phyloP scores from a whole-genome alignment of 2,329 filamentous ascomycete species.

The Diplodia seriata region DNA sequence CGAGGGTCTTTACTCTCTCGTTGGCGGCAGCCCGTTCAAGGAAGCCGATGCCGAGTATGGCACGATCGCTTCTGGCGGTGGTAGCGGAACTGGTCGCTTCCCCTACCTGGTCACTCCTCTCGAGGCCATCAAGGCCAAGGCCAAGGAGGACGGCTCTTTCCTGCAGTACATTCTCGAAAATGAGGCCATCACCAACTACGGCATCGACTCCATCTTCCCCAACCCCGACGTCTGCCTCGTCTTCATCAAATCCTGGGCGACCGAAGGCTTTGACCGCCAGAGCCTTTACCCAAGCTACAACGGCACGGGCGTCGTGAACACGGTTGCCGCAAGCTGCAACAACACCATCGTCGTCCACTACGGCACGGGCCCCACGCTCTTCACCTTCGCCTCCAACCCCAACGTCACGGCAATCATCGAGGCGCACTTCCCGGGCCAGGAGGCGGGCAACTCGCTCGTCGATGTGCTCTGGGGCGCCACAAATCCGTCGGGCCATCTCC shows the following conservation, averaged over 20 bases:
- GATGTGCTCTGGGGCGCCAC: conserved; percentile 50
- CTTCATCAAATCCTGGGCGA: conserved; percentile 63
- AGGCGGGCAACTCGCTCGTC: conserved; percentile 50
- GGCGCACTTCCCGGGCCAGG: conserved; percentile 52
- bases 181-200: conserved; percentile 15
- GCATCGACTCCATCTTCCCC: conserved; percentile 37
- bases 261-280: conserved; percentile 53
- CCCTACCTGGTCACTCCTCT: conserved; percentile 51
- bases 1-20: conserved; percentile 53
- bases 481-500: conserved; percentile 50
- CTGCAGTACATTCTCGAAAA: conserved; percentile 30
- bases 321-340: conserved; percentile 54
- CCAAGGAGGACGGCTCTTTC: conserved; percentile 25
- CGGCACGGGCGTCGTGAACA: conserved; percentile 35
- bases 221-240: conserved; percentile 59
- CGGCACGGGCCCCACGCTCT: conserved; percentile 51
- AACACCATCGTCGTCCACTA: conserved; percentile 61
- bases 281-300: conserved; percentile 53
- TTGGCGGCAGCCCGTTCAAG: conserved; percentile 11
- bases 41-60: conserved; percentile 45
- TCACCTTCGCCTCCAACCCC: conserved; percentile 50
- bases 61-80: conserved; percentile 54
- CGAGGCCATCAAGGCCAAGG: conserved; percentile 49
- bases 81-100: conserved; percentile 51
- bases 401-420: conserved; percentile 49